phyloP scores from a whole-genome alignment of 1,284 basidiomycete genomes.

The Rhodotorula sp. region DNA sequence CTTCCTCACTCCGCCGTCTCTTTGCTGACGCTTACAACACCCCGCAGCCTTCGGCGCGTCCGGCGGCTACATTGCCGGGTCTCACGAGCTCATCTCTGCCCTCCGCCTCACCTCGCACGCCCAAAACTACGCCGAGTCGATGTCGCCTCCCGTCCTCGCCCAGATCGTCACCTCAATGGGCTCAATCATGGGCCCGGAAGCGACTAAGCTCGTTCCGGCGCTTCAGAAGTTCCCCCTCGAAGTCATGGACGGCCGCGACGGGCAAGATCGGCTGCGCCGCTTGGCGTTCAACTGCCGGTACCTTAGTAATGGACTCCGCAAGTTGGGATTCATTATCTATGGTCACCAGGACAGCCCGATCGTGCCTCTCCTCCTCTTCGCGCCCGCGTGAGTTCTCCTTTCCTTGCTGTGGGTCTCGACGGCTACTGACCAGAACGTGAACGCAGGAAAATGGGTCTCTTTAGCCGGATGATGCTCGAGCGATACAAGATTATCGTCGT shows the following conservation, averaged over 20 bases:
- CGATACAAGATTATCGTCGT: constrained; percentile 75
- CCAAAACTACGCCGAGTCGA: constrained; percentile 84
- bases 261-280: constrained; percentile 73
- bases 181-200: constrained; percentile 79
- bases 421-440: too few species aligned
- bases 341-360: constrained; percentile 90
- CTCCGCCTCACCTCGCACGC: constrained; percentile 81
- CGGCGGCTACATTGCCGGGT: constrained; percentile 90
- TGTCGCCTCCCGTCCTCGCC: constrained; percentile 84
- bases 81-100: constrained; percentile 73
- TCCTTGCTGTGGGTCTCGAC: too few species aligned
- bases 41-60: constrained; percentile 78
- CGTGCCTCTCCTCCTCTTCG: constrained; percentile 87
- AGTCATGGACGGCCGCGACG: constrained; percentile 78
- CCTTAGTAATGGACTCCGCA: constrained; percentile 78
- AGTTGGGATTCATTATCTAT: constrained; percentile 96
- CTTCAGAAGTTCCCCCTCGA: constrained; percentile 64
- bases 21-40: background rate
- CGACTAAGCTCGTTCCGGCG: constrained; percentile 57
- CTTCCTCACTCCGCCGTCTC: background rate
- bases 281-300: constrained; percentile 95
- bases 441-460: constrained; percentile 68
- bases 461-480: constrained; percentile 79
- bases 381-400: constrained; percentile 60
- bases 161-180: constrained; percentile 92